A percentile compares a stretch with the other conserved stretches of the same genome.
Conservation (phyloP, 2,329 filamentous ascomycete species). For the Ceratocystiopsis minuta region DNA sequence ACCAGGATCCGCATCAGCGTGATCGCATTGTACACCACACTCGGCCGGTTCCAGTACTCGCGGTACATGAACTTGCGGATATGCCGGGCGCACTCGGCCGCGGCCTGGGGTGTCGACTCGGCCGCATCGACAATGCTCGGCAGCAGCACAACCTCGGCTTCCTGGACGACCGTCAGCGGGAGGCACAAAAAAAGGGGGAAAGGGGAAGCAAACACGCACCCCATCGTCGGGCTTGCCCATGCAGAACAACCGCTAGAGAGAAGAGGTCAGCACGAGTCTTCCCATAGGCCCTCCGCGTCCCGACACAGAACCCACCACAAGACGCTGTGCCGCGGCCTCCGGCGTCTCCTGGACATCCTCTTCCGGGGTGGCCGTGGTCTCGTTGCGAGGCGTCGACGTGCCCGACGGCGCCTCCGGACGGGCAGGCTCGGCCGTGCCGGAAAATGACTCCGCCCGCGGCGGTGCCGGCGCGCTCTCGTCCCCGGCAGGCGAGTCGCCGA, state of each 20-base stretch:
- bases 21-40: conserved; percentile 84
- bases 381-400: background rate
- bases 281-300: background rate
- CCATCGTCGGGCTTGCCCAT: conserved; percentile 4
- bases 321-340: conserved; percentile 4
- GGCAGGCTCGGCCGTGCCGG: background rate
- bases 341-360: conserved; percentile 3
- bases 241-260: conserved; percentile 5
- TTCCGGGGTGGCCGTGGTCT: too few species aligned
- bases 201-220: background rate
- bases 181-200: background rate
- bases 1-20: conserved; percentile 86
- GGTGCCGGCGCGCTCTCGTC: background rate
- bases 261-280: background rate
- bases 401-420: background rate
- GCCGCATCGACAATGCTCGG: conserved; percentile 87
- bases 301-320: conserved; percentile 3
- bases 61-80: conserved; percentile 70
- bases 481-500: too few species aligned
- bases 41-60: conserved; percentile 45
- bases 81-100: conserved; percentile 59
- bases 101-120: conserved; percentile 77
- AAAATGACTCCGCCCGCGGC: background rate
- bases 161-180: conserved; percentile 25
- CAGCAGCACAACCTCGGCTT: conserved; percentile 80